Evolutionary conservation across 2,329 filamentous ascomycete species (phyloP).

Genomic region (Fusarium nematophilum): DNA sequence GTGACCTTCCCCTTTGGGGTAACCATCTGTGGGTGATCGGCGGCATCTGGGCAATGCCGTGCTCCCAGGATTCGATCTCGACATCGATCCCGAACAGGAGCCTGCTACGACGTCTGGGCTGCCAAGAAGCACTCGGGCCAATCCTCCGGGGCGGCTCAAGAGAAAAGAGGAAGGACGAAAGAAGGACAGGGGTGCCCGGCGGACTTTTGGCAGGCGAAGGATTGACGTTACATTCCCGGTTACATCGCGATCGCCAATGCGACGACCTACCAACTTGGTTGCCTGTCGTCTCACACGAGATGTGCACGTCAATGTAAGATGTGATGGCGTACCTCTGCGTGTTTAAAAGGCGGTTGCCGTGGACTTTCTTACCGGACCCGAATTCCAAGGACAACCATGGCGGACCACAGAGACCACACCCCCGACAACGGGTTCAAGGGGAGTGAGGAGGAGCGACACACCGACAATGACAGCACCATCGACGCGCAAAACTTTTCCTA

Average conservation of each 20-base stretch:
- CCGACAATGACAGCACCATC: slow-evolving; percentile 39
- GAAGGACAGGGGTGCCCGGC: neutral
- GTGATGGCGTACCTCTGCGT: slow-evolving; percentile 7
- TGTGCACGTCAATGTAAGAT: slow-evolving; percentile 3
- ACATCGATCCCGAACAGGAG: too few relatives aligned
- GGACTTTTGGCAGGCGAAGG: slow-evolving; percentile 7
- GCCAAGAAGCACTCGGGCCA: neutral
- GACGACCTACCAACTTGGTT: too few relatives aligned
- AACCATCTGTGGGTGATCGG: slow-evolving; percentile 9
- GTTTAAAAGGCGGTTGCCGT: neutral
- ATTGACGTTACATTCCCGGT: slow-evolving; percentile 3
- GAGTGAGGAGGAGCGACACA: slow-evolving; percentile 33
- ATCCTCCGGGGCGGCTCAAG: neutral
- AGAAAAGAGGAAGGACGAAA: slow-evolving; percentile 12
- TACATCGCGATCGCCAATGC: slow-evolving; percentile 8
- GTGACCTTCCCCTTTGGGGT: slow-evolving; percentile 33
- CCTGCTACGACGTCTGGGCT: neutral
- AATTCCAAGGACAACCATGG: too few relatives aligned
- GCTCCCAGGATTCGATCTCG: slow-evolving; percentile 27
- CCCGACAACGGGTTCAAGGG: slow-evolving; percentile 2
- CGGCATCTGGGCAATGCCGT: slow-evolving; percentile 19
- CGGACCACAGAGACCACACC: slow-evolving; percentile 16
- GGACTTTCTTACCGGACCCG: too few relatives aligned
- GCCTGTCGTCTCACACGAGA: slow-evolving; percentile 3
- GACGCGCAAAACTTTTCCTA: slow-evolving; percentile 57